Percentiles rank a stretch among this genome's conserved stretches.
These are phyloP conservation scores for Aquilaria agallochum DNA, from an alignment of 441 rosid species.

Conservation along the genomic window DNA sequence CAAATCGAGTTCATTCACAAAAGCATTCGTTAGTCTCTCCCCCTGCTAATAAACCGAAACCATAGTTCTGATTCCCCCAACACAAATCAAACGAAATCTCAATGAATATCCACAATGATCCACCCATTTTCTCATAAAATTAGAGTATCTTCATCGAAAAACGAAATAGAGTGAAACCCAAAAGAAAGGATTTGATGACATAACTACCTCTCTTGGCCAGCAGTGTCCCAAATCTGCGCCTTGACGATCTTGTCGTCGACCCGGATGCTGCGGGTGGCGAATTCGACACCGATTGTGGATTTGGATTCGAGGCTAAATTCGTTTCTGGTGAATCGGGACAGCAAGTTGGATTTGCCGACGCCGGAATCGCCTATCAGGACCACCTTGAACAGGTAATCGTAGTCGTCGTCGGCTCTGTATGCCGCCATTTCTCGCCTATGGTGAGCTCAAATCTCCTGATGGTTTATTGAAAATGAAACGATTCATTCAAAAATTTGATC, in stretches of 20 bases:
- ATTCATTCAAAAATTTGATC: too few species aligned
- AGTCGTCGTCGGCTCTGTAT: slow-evolving; percentile 73
- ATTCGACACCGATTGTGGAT: slow-evolving; percentile 77
- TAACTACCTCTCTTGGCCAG: slow-evolving; percentile 64
- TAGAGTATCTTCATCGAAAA: too few species aligned
- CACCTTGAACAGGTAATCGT: slow-evolving; percentile 72
- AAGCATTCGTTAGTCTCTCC: too few species aligned
- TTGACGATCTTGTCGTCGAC: slow-evolving; percentile 70
- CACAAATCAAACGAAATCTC: too few species aligned
- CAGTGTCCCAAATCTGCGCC: slow-evolving; percentile 83
- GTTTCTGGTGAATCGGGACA: slow-evolving; percentile 63
- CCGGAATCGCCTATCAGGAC: slow-evolving; percentile 78
- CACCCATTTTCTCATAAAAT: too few species aligned
- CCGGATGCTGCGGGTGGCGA: slow-evolving; percentile 64
- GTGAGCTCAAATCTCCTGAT: too few species aligned
- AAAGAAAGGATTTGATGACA: not conserved
- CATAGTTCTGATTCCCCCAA: too few species aligned
- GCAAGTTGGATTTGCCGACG: slow-evolving; percentile 69
- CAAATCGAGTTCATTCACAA: too few species aligned
- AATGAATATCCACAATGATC: too few species aligned
- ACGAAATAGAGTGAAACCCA: not conserved
- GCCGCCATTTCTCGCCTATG: slow-evolving; percentile 36
- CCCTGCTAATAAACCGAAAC: too few species aligned
- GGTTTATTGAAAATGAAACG: too few species aligned
- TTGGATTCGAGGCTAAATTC: slow-evolving; percentile 78